A percentile compares a stretch with the other conserved stretches of the same genome.
Evolutionary conservation across 208 protist species (phyloP).

Genomic region (Vickermania ingenoplastis): DNA sequence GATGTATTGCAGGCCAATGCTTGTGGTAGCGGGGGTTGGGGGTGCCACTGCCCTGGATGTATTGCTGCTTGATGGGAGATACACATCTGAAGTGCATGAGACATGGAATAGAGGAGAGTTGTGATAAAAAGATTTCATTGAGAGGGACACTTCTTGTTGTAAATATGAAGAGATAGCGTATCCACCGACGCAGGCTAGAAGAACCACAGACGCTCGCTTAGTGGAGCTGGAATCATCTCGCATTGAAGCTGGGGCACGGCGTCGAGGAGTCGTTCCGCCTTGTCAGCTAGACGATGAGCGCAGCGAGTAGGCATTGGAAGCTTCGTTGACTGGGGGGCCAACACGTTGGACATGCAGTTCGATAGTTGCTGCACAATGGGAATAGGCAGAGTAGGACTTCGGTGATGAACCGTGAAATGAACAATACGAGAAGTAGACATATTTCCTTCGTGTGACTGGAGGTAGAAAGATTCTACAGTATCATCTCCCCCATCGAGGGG

Average conservation of each 20-base stretch:
- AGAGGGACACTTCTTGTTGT: no score
- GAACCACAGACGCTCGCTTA: conserved; percentile 75
- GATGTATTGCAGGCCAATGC: no score
- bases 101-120: no score
- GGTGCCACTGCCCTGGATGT: no score
- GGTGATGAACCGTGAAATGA: conserved; percentile 71
- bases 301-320: conserved; percentile 84
- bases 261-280: conserved; percentile 65
- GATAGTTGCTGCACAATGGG: conserved; percentile 72
- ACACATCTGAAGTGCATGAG: no score
- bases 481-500: conserved; percentile 19
- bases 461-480: conserved; percentile 61
- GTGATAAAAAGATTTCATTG: no score
- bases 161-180: no score
- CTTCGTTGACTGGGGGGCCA: conserved; percentile 73
- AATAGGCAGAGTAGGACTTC: conserved; percentile 57
- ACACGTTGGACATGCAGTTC: conserved; percentile 59
- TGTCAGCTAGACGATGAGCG: conserved; percentile 66
- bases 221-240: conserved; percentile 68
- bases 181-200: conserved; percentile 23
- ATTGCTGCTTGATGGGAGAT: no score
- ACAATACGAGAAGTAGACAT: conserved; percentile 82
- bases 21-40: no score
- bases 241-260: conserved; percentile 52
- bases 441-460: conserved; percentile 79